Conservation (phyloP, 768 basidiomycete species). For the Psilocybe azurescens region DNA sequence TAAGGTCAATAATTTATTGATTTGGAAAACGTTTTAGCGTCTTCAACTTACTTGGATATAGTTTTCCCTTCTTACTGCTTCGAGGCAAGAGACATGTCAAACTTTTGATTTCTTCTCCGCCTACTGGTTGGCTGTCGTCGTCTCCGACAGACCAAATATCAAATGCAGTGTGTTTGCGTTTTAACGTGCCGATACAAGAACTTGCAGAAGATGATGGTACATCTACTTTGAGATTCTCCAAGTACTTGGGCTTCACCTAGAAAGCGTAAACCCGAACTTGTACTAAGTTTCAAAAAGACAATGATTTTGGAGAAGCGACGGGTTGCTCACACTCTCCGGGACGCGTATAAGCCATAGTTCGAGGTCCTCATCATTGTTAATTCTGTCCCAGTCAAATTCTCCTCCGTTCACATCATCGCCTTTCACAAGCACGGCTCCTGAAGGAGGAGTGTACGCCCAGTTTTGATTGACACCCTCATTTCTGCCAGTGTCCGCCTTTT, state of each 20-base stretch:
- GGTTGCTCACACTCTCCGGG: constrained; percentile 62
- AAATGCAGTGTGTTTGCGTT: constrained; percentile 58
- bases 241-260: constrained; percentile 70
- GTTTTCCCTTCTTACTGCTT: constrained; percentile 59
- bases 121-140: constrained; percentile 34
- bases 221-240: constrained; percentile 57
- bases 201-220: constrained; percentile 44
- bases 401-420: constrained; percentile 51
- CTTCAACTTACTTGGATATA: constrained; percentile 57
- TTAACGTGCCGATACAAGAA: constrained; percentile 51
- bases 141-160: constrained; percentile 71
- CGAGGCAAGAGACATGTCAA: constrained; percentile 71
- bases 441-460: constrained; percentile 68
- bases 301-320: not conserved
- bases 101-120: constrained; percentile 67
- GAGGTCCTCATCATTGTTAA: constrained; percentile 58
- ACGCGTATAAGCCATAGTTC: constrained; percentile 77
- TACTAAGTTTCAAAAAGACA: not conserved
- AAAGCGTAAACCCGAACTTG: not conserved
- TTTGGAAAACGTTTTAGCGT: not conserved
- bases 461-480: constrained; percentile 60
- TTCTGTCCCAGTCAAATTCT: constrained; percentile 71
- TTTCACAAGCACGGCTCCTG: constrained; percentile 53
- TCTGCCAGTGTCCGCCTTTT: constrained; percentile 38
- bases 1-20: not conserved